Evolutionary conservation across 768 basidiomycete genomes (phyloP).

Genomic region (Hericium rajendrae): DNA sequence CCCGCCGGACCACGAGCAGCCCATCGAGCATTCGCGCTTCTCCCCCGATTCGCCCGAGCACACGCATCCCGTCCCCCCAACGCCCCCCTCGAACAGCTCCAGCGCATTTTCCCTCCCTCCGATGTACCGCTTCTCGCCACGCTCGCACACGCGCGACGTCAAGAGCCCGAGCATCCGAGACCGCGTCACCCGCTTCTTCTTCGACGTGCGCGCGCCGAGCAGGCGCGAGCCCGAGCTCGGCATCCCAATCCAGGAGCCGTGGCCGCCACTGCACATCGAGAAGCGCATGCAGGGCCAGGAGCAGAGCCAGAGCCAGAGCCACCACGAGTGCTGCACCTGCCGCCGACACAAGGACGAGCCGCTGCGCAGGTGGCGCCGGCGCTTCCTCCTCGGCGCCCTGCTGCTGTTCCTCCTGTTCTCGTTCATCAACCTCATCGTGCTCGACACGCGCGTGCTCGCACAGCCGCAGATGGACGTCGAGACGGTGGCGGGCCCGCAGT

Average conservation of each 20-base stretch:
- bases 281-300: constrained; percentile 12
- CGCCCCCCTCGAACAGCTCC: neutral
- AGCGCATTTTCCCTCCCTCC: constrained; percentile 11
- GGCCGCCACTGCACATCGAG: constrained; percentile 32
- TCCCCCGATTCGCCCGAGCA: constrained; percentile 33
- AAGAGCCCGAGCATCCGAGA: constrained; percentile 20
- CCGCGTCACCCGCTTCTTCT: constrained; percentile 28
- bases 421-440: constrained; percentile 29
- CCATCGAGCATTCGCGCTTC: constrained; percentile 29
- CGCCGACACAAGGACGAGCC: constrained; percentile 17
- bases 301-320: neutral
- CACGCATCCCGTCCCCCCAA: constrained; percentile 18
- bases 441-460: constrained; percentile 27
- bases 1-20: constrained; percentile 14
- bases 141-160: constrained; percentile 12
- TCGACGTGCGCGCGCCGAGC: constrained; percentile 24
- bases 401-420: constrained; percentile 33
- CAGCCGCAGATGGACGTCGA: constrained; percentile 9
- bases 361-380: constrained; percentile 20
- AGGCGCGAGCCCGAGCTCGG: constrained; percentile 19
- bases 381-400: constrained; percentile 24
- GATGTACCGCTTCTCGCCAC: constrained; percentile 16
- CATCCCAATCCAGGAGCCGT: constrained; percentile 21
- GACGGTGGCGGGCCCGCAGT: constrained; percentile 16
- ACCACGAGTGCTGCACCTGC: constrained; percentile 16